Evolutionary conservation across 108 stramenopile genomes (phyloP), one percentile per base, ranked within the genome.

Genomic region (Conticribra weissflogii): DNA sequence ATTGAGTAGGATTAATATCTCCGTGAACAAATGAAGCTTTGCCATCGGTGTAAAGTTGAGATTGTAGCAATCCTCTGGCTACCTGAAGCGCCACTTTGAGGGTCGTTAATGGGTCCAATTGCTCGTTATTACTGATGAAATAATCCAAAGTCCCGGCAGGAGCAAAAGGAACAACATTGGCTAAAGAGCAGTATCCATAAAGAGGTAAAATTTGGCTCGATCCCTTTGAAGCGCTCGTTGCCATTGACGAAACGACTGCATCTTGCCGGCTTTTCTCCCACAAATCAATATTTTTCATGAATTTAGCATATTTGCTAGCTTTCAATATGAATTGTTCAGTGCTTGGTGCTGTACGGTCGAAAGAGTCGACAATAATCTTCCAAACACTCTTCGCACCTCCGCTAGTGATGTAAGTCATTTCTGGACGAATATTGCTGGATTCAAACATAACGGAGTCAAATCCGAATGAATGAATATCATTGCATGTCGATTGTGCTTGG

Each of bases 1-100:
- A 71, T 32, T 71, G 69, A 24, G 50, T 32, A 1, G 69, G 69
- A 29, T 71, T 71, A 21, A 71, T 31, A 41, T 71, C 69, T 21
- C 50, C 34, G 23, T 61, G 52, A n/a, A 47, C 69, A 36, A 41
- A 34, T 17, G 69, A 61, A 2, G 69, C 59, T 19, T 61, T 51
- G 0, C 69, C 69, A 41, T 25, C 21, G 12, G 27, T 16, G 49
- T 71, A 71, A 31, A 60, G 27, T 16, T 71, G 69, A 9, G 59
- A 15, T 24, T 71, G 58, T 44, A 61, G 61, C 30, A 71, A 31
- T 3, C 59, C 69, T 3, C 69, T 48, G 27, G 57, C 68, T 33
- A 30, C 57, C 31, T 69, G 56, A 2, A 58, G 51, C 27, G 66
- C 66, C 18, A 67, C 27, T 17, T 55, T 45, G 31, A 69, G 30